Base-by-base conservation (phyloP, 257 asterid genomes). In the Petunia axillaris region DNA sequence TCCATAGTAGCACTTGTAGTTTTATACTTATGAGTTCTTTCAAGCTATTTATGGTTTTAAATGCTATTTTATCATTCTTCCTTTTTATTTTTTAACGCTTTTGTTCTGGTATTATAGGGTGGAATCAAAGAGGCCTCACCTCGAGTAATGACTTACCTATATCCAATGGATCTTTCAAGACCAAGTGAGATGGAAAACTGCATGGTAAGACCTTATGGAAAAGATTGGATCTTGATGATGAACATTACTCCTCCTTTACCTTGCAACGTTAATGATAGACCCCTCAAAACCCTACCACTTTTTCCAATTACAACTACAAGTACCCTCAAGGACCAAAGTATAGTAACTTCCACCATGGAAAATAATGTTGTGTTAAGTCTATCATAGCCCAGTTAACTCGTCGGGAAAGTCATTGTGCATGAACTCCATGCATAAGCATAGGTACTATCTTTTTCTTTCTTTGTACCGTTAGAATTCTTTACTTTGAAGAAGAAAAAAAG, bases 191-290 rank as follows among this genome's bases (percentile, higher is more conserved):
- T 50, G 6, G 77, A 71, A 11, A 71, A 71, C 35, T 71, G 44
- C 77, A 71, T 71, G 77, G 50, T 71, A 71, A 71, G 60, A 71
- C 62, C 77, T 8, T 11, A 71, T 50, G 62, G 77, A 36, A 50
- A 71, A 71, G 77, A 71, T 71, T 71, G 62, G 77, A 13, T 71
- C 43, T 37, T 71, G 62, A 71, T 71, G 77, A 71, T 71, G 77
- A 48, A 71, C 6, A 11, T 50, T 48, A 71, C 3, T 50, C 77
- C 77, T 0, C 48, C 52, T 11, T 35, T 50, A 71, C 44, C 77
- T 48, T 71, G 40, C 35, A 10, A 1, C 50, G 43, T 48, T 44
- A 52, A 71, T 25, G 25, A 25, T 48, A 53, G 43, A 35, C 44
- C 77, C 62, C 77, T 71, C 77, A 71, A 50, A 48, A 71, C 77